Conservation (phyloP, 768 basidiomycete species). For the Phaffia australis region DNA sequence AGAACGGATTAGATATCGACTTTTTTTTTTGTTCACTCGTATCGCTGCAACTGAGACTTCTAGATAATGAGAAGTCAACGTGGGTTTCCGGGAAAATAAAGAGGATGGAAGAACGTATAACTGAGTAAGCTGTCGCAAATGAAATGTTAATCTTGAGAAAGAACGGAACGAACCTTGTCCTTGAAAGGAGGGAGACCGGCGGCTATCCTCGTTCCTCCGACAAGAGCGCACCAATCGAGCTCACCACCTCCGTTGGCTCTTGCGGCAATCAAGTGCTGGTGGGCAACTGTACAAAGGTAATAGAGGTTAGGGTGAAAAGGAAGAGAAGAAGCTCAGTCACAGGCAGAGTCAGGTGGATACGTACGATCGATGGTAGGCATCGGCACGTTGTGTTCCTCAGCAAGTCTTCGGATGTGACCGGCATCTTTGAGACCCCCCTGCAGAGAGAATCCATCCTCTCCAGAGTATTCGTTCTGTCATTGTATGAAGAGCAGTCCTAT, state of each 20-base stretch:
- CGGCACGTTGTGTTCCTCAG: conserved; percentile 44
- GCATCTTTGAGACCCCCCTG: conserved; percentile 85
- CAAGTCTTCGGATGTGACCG: conserved; percentile 52
- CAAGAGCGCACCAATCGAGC: conserved; percentile 72
- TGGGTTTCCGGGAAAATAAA: neutral
- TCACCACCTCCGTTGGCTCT: conserved; percentile 55
- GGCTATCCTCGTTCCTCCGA: conserved; percentile 64
- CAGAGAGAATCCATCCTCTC: conserved; percentile 60
- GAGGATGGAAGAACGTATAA: neutral
- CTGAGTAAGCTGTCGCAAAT: neutral
- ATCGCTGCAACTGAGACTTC: conserved; percentile 9
- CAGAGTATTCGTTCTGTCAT: conserved; percentile 30
- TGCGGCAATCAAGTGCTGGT: conserved; percentile 67
- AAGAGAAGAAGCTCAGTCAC: neutral
- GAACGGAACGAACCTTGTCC: conserved; percentile 12
- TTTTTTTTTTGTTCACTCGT: neutral
- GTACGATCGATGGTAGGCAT: conserved; percentile 37
- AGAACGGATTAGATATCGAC: neutral
- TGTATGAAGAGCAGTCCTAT: neutral
- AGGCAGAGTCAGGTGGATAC: neutral
- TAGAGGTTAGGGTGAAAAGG: neutral
- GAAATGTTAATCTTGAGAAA: no score
- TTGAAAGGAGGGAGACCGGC: conserved; percentile 48
- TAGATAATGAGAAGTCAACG: neutral
- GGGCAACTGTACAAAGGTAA: conserved; percentile 41